A percentile compares a stretch with the other conserved stretches of the same genome.
phyloP scores from a whole-genome alignment of 2,329 filamentous ascomycete species.

The Annulohypoxylon truncatum region DNA sequence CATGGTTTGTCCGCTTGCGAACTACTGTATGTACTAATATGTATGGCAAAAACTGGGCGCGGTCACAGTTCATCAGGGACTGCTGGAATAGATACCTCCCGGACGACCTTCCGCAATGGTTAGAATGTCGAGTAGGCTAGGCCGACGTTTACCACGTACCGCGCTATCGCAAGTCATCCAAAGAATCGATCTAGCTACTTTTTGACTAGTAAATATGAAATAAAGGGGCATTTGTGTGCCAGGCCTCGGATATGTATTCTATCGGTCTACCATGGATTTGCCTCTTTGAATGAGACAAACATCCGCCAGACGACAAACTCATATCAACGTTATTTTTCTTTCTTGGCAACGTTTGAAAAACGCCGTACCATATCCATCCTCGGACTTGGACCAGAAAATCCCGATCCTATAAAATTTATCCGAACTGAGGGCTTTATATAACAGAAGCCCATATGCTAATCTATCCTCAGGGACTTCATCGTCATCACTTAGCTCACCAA shows the following conservation, averaged over 20 bases:
- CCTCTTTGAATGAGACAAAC: background rate
- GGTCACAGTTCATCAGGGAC: slow-evolving; percentile 31
- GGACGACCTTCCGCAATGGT: slow-evolving; percentile 1
- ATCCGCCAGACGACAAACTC: background rate
- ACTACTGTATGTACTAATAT: slow-evolving; percentile 43
- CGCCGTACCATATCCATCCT: background rate
- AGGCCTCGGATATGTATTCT: background rate
- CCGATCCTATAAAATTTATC: background rate
- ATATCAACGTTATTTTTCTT: background rate
- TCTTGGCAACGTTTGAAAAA: background rate
- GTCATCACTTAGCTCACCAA: background rate
- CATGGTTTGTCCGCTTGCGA: slow-evolving; percentile 36
- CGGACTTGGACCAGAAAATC: background rate
- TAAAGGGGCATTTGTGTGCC: background rate
- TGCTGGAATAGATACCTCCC: slow-evolving; percentile 35
- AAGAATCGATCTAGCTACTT: slow-evolving; percentile 11
- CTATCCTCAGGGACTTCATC: background rate
- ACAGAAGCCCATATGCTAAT: background rate
- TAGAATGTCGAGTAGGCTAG: slow-evolving; percentile 1
- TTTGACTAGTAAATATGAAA: slow-evolving; percentile 23
- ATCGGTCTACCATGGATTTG: background rate
- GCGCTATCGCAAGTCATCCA: background rate
- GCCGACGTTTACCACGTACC: background rate
- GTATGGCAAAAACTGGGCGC: slow-evolving; percentile 31
- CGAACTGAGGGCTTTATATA: background rate